Evolutionary conservation across 2,329 filamentous ascomycete species (phyloP).

Genomic region (Sporothrix inflata): DNA sequence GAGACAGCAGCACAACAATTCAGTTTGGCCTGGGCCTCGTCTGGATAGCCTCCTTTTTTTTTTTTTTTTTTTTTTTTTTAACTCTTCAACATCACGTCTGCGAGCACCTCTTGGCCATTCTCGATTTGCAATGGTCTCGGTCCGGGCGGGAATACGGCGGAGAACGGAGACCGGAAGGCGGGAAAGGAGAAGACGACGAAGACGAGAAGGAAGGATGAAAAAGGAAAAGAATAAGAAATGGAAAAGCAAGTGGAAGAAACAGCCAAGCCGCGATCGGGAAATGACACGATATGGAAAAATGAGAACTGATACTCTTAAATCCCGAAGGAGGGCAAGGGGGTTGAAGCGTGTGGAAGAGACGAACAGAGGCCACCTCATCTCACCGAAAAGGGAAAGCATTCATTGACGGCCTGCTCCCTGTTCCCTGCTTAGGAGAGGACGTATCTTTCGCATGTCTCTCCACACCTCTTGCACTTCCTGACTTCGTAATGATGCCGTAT

Average conservation of each 20-base stretch:
- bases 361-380: background rate
- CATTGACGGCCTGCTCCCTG: background rate
- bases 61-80: background rate
- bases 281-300: background rate
- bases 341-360: too few relatives aligned
- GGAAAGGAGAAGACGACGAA: background rate
- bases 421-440: background rate
- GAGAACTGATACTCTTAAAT: slow-evolving; percentile 20
- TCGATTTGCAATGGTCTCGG: background rate
- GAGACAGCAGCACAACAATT: background rate
- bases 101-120: background rate
- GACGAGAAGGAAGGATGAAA: background rate
- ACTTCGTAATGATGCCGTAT: slow-evolving; percentile 4
- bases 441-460: background rate
- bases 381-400: background rate
- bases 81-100: background rate
- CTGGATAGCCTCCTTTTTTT: background rate
- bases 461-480: background rate
- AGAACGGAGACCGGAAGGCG: too few relatives aligned
- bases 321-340: background rate
- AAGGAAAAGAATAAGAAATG: background rate
- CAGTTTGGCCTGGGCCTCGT: background rate
- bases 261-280: slow-evolving; percentile 17
- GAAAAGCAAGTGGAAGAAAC: background rate
- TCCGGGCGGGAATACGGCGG: background rate